Percentiles rank a stretch among this genome's conserved stretches.
phyloP scores from a whole-genome alignment of 2,329 filamentous ascomycete species.

The Pestalotiopsis sp. region DNA sequence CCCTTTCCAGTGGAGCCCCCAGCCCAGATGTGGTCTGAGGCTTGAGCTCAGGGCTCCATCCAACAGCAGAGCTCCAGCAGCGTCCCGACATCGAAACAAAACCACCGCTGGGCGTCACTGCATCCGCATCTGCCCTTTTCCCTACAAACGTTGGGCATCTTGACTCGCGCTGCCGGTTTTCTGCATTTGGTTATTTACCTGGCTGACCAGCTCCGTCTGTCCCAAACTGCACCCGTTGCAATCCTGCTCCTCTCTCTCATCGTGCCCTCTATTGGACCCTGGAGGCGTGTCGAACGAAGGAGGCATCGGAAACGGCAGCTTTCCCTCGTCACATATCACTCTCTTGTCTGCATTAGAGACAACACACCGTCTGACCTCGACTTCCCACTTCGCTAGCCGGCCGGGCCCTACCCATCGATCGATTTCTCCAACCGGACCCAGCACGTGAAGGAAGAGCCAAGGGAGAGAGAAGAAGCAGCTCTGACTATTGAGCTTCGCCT shows the following conservation, averaged over 20 bases:
- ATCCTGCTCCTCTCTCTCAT: not conserved
- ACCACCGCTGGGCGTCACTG: slow-evolving; percentile 1
- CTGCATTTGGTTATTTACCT: not conserved
- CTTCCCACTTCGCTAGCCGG: not conserved
- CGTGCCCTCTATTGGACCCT: not conserved
- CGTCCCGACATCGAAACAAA: not conserved
- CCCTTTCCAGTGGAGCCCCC: not conserved
- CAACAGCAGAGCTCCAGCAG: slow-evolving; percentile 1
- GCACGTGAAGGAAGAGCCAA: not conserved
- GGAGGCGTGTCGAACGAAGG: not conserved
- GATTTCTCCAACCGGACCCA: not conserved
- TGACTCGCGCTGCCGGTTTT: not conserved
- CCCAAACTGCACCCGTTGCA: not conserved
- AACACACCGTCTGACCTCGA: not conserved
- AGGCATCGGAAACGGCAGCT: not conserved
- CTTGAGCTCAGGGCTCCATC: not conserved
- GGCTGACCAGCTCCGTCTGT: not conserved
- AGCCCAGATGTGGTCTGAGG: not conserved
- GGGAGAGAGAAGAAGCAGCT: not conserved
- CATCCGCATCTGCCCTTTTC: slow-evolving; percentile 22
- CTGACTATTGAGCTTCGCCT: not conserved
- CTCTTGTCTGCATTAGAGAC: not conserved
- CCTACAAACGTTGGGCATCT: slow-evolving; percentile 18
- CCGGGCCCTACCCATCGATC: not conserved
- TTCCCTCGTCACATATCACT: slow-evolving; percentile 3